Evolutionary conservation across 2,329 filamentous ascomycete species (phyloP).

Genomic region (Fusarium sterilihyphosum): DNA sequence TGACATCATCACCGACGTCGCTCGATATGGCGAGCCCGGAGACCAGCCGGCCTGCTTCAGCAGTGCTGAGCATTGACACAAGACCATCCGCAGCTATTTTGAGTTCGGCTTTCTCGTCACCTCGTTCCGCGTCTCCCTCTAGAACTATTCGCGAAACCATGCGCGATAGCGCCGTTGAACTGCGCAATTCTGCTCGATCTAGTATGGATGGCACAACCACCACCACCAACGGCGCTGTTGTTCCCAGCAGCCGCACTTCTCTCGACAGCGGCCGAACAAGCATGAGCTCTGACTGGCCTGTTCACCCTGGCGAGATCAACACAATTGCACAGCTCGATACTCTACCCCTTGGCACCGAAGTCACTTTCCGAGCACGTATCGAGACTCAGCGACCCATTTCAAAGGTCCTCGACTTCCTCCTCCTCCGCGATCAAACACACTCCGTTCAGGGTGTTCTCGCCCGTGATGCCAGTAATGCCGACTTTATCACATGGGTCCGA

Average conservation of each 20-base stretch:
- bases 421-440: slow-evolving; percentile 84
- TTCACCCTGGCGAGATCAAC: slow-evolving; percentile 53
- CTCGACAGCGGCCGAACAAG: slow-evolving; percentile 52
- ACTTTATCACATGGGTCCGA: slow-evolving; percentile 89
- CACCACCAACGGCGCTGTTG: slow-evolving; percentile 15
- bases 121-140: slow-evolving; percentile 14
- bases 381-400: slow-evolving; percentile 81
- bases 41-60: slow-evolving; percentile 14
- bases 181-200: slow-evolving; percentile 44
- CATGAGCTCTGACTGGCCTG: slow-evolving; percentile 51
- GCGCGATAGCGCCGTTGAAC: slow-evolving; percentile 48
- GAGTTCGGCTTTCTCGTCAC: slow-evolving; percentile 17
- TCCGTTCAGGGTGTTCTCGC: slow-evolving; percentile 85
- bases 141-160: slow-evolving; percentile 34
- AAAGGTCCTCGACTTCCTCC: slow-evolving; percentile 82
- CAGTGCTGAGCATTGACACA: slow-evolving; percentile 10
- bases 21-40: slow-evolving; percentile 27
- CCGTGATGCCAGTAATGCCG: slow-evolving; percentile 57
- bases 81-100: slow-evolving; percentile 19
- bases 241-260: slow-evolving; percentile 42
- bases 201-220: slow-evolving; percentile 41
- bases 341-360: slow-evolving; percentile 51
- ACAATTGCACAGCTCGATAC: slow-evolving; percentile 51
- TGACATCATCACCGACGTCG: slow-evolving; percentile 31
- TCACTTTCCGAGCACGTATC: slow-evolving; percentile 55